Percentiles rank a stretch among this genome's conserved stretches.
These are phyloP conservation scores for Tephrocybe sp. DNA, from an alignment of 768 basidiomycete genomes.

Conservation along the genomic window DNA sequence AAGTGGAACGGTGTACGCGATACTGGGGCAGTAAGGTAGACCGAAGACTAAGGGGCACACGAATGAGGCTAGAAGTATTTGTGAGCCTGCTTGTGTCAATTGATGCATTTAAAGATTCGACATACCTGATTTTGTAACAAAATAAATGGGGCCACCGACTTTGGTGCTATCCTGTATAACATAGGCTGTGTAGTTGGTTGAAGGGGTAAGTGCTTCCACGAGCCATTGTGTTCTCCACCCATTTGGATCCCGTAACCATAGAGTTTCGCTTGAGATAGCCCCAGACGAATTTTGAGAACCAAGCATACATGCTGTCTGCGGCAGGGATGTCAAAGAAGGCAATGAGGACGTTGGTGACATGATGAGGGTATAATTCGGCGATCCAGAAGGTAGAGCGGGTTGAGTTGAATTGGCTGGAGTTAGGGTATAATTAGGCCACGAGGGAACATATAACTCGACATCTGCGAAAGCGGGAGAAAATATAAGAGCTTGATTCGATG, in stretches of 20 bases:
- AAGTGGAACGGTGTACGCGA: constrained; percentile 71
- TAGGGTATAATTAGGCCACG: constrained; percentile 78
- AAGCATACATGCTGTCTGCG: constrained; percentile 64
- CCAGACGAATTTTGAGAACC: constrained; percentile 36
- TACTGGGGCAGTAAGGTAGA: constrained; percentile 73
- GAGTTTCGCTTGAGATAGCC: constrained; percentile 39
- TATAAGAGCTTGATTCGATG: constrained; percentile 68
- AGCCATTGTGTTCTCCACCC: constrained; percentile 77
- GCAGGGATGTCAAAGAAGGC: constrained; percentile 37
- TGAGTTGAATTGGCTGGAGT: constrained; percentile 53
- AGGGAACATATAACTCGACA: constrained; percentile 31
- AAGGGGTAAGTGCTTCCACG: constrained; percentile 53
- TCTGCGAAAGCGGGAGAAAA: constrained; percentile 62
- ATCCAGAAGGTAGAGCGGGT: constrained; percentile 39
- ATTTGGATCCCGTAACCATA: constrained; percentile 55
- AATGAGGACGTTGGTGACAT: constrained; percentile 48
- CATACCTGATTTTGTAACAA: constrained; percentile 74
- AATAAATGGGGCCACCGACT: constrained; percentile 68
- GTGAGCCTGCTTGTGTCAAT: not conserved
- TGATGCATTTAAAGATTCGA: not conserved
- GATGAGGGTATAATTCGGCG: constrained; percentile 55
- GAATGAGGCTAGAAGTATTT: constrained; percentile 50
- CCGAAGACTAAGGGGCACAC: constrained; percentile 68
- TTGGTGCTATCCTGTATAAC: constrained; percentile 54
- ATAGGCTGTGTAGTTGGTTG: constrained; percentile 81